These are phyloP conservation scores for Salvia rosmarinus DNA, from an alignment of 257 asterid genomes.

Conservation along the genomic window DNA sequence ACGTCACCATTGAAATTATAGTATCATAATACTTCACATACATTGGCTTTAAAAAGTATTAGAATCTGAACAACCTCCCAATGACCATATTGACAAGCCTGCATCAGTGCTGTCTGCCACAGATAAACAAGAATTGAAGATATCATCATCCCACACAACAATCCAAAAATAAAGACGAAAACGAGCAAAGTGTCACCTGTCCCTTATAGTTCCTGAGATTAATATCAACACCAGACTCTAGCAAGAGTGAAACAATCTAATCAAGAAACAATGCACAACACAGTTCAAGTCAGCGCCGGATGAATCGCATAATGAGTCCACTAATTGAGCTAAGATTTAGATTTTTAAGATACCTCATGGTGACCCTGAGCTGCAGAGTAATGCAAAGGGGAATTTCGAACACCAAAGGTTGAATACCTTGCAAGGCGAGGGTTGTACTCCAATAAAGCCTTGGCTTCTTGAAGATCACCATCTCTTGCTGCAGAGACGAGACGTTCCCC, in stretches of 20 bases:
- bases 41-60: constrained; percentile 72
- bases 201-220: constrained; percentile 83
- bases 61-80: constrained; percentile 93
- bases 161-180: background rate
- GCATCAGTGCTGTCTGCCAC: constrained; percentile 90
- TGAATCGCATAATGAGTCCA: constrained; percentile 4
- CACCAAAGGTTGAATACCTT: constrained; percentile 80
- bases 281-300: constrained; percentile 26
- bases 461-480: constrained; percentile 93
- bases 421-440: constrained; percentile 86
- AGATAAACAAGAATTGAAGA: constrained; percentile 17
- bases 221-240: constrained; percentile 81
- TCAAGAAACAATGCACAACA: constrained; percentile 4
- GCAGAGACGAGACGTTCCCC: constrained; percentile 89
- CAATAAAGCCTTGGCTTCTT: constrained; percentile 88
- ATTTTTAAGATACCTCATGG: constrained; percentile 59
- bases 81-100: constrained; percentile 89
- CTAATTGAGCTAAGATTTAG: background rate
- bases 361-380: constrained; percentile 94
- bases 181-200: constrained; percentile 51
- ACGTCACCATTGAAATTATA: no score
- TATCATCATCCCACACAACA: background rate
- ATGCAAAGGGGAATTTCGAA: constrained; percentile 87
- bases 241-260: constrained; percentile 79
- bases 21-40: no score